phyloP scores from a whole-genome alignment of 441 rosid species.

The Theobroma grandiflorum region DNA sequence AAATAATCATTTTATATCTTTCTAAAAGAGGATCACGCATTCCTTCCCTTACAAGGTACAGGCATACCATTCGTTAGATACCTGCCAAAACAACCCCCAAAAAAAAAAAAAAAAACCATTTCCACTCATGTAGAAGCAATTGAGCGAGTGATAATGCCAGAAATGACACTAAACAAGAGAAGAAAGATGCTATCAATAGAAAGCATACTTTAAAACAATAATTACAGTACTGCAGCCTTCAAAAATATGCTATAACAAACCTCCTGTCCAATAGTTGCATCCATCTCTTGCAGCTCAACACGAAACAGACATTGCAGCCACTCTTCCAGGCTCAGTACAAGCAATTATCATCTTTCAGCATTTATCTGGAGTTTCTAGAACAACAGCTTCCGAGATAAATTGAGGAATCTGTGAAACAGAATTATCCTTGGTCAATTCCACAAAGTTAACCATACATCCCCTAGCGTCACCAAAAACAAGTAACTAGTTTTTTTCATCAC shows the following conservation, averaged over 20 bases:
- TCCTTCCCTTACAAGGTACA: constrained; percentile 78
- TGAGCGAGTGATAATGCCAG: too few relatives aligned
- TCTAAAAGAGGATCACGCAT: constrained; percentile 98
- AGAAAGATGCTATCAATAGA: not conserved
- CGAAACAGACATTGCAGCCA: constrained; percentile 99
- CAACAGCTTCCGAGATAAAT: constrained; percentile 90
- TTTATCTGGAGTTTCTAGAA: constrained; percentile 76
- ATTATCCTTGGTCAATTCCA: not conserved
- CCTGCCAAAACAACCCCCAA: constrained; percentile 43
- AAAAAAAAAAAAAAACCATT: not conserved
- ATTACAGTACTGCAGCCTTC: constrained; percentile 89
- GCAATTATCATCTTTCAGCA: constrained; percentile 87
- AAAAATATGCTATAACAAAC: constrained; percentile 96
- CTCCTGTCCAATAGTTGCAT: constrained; percentile 93
- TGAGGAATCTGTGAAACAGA: constrained; percentile 80
- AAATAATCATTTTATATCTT: constrained; percentile 92
- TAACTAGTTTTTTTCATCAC: too few relatives aligned
- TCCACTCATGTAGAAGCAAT: not conserved
- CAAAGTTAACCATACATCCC: too few relatives aligned
- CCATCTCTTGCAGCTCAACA: constrained; percentile 99
- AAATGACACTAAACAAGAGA: not conserved
- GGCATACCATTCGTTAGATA: constrained; percentile 96
- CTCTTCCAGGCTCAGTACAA: constrained; percentile 98
- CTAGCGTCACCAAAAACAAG: too few relatives aligned
- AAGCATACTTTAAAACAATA: constrained; percentile 89